phyloP scores from a whole-genome alignment of 2,329 filamentous ascomycete genomes.

The Cordyceps farinosa region DNA sequence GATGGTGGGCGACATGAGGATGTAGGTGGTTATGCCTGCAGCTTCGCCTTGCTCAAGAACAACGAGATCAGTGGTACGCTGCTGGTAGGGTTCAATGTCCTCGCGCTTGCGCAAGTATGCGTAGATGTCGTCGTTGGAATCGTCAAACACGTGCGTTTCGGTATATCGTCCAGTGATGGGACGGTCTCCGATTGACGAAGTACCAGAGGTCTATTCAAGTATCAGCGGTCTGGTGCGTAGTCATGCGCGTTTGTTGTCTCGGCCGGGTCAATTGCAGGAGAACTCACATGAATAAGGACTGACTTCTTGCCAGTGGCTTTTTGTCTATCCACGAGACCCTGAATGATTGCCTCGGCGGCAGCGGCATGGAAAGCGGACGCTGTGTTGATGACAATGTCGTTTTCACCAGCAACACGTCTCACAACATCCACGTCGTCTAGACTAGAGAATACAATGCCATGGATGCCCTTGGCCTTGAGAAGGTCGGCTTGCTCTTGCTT shows the following conservation, averaged over 20 bases:
- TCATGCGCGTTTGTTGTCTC: background rate
- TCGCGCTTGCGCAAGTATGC: conserved; percentile 38
- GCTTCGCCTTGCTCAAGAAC: conserved; percentile 38
- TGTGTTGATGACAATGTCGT: conserved; percentile 41
- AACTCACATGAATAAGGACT: conserved; percentile 37
- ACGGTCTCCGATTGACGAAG: conserved; percentile 41
- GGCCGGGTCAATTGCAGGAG: background rate
- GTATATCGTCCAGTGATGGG: conserved; percentile 34
- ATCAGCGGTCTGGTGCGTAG: background rate
- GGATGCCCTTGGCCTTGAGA: conserved; percentile 23
- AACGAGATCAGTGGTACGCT: conserved; percentile 43
- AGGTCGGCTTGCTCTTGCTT: conserved; percentile 27
- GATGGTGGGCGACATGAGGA: conserved; percentile 45
- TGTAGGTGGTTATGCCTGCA: conserved; percentile 37
- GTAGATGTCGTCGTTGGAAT: conserved; percentile 43
- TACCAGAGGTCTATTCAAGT: conserved; percentile 35
- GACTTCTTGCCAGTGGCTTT: conserved; percentile 32
- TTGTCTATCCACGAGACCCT: conserved; percentile 39
- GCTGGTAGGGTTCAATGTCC: conserved; percentile 34
- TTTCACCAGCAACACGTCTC: conserved; percentile 23
- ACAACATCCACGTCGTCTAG: conserved; percentile 25
- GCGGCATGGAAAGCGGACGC: conserved; percentile 36
- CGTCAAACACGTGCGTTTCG: conserved; percentile 35
- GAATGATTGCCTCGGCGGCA: conserved; percentile 39
- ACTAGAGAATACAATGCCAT: conserved; percentile 23